These are phyloP conservation scores for Colletotrichum musicola DNA, from an alignment of 2,329 filamentous ascomycete genomes.

Conservation along the genomic window DNA sequence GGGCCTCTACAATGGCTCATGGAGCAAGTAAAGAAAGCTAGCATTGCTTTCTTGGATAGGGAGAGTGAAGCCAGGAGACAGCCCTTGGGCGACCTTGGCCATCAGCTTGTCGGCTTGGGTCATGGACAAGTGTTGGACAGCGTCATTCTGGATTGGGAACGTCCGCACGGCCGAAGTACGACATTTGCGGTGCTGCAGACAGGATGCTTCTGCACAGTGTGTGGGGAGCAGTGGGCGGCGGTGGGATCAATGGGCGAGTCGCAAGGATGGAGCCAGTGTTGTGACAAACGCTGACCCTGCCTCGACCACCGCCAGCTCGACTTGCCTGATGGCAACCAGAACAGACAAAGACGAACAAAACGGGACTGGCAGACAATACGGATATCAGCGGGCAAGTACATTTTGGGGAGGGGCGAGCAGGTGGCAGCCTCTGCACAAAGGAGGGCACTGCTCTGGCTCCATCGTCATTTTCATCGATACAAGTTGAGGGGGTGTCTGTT, in stretches of 20 bases:
- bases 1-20: too few species aligned
- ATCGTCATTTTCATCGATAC: constrained; percentile 22
- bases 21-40: constrained; percentile 17
- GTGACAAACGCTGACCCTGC: constrained; percentile 14
- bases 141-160: constrained; percentile 32
- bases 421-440: constrained; percentile 10
- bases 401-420: constrained; percentile 5
- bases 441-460: constrained; percentile 14
- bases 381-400: constrained; percentile 1
- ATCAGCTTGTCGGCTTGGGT: constrained; percentile 6
- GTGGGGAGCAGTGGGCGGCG: background rate
- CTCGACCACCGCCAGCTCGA: background rate
- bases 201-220: background rate
- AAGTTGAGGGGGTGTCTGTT: constrained; percentile 21
- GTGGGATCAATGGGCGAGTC: background rate
- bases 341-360: background rate
- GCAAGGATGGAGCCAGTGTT: constrained; percentile 21
- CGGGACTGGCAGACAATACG: constrained; percentile 1
- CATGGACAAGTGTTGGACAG: constrained; percentile 31
- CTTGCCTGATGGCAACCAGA: background rate
- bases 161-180: background rate
- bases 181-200: background rate
- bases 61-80: background rate
- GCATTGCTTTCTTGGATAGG: constrained; percentile 35
- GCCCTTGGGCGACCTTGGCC: background rate